Evolutionary conservation across 2,329 filamentous ascomycete genomes (phyloP).

Genomic region (Verticillium nubilum): DNA sequence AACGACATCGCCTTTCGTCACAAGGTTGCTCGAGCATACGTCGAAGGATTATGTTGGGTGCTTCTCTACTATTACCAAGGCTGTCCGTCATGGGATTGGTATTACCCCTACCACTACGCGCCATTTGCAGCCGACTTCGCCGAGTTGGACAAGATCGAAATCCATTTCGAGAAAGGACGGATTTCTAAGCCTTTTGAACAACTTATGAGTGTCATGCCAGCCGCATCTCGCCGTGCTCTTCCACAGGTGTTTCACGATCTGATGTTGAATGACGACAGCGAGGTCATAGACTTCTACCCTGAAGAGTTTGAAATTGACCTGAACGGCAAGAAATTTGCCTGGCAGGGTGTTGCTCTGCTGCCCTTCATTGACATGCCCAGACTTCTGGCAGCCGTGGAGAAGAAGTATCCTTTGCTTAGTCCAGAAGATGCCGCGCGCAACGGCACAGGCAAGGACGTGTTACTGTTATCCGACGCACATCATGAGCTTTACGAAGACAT

Average conservation of each 20-base stretch:
- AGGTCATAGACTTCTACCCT: slow-evolving; percentile 97
- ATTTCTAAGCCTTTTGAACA: slow-evolving; percentile 94
- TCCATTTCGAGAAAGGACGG: slow-evolving; percentile 76
- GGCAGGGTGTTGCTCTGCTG: slow-evolving; percentile 90
- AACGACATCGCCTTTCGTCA: slow-evolving; percentile 81
- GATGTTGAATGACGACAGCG: slow-evolving; percentile 82
- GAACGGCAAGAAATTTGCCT: slow-evolving; percentile 97
- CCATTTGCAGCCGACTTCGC: slow-evolving; percentile 95
- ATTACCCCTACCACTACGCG: slow-evolving; percentile 97
- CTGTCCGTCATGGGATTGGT: slow-evolving; percentile 98
- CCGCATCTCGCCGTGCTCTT: slow-evolving; percentile 86
- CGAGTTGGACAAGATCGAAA: slow-evolving; percentile 70
- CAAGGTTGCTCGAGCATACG: slow-evolving; percentile 84
- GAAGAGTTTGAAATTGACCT: slow-evolving; percentile 89
- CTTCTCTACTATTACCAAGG: slow-evolving; percentile 97
- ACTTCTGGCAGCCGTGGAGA: slow-evolving; percentile 74
- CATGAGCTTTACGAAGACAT: slow-evolving; percentile 78
- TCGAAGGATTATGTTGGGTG: slow-evolving; percentile 93
- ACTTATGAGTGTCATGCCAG: slow-evolving; percentile 94
- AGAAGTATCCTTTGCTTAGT: slow-evolving; percentile 74
- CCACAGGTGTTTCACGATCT: slow-evolving; percentile 83
- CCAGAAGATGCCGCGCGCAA: slow-evolving; percentile 77
- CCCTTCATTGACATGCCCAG: slow-evolving; percentile 95
- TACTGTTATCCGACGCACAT: slow-evolving; percentile 80
- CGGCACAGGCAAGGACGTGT: slow-evolving; percentile 69